Conservation (phyloP, 164 flowering plant species). For the Pachysandra terminalis region DNA sequence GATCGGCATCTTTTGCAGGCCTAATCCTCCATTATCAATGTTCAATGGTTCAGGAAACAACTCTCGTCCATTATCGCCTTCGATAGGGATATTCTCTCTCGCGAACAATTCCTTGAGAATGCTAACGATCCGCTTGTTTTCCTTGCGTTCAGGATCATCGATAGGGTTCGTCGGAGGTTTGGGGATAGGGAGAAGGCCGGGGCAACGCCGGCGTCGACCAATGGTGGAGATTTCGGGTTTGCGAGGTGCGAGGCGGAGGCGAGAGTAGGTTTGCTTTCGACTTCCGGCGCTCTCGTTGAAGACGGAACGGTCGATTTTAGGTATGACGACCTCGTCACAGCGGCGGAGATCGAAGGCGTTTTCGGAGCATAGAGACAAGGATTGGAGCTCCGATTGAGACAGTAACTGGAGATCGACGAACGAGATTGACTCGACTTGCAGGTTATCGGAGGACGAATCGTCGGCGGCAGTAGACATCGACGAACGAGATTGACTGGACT, state of each 20-base stretch:
- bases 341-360: constrained; percentile 29
- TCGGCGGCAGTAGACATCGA: constrained; percentile 45
- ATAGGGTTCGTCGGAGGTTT: background rate
- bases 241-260: constrained; percentile 72
- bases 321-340: constrained; percentile 50
- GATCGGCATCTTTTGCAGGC: too few species aligned
- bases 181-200: constrained; percentile 14
- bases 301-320: constrained; percentile 78
- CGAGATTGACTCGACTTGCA: constrained; percentile 46
- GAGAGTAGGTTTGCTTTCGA: constrained; percentile 85
- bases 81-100: constrained; percentile 2
- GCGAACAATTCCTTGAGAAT: constrained; percentile 46
- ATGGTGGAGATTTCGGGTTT: constrained; percentile 21
- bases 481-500: too few species aligned
- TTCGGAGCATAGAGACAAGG: constrained; percentile 53
- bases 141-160: constrained; percentile 36
- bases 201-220: constrained; percentile 16
- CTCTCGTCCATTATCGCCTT: constrained; percentile 20
- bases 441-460: constrained; percentile 21
- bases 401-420: constrained; percentile 67
- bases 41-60: constrained; percentile 1
- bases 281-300: constrained; percentile 89
- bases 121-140: constrained; percentile 40
- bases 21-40: background rate
- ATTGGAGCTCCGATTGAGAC: constrained; percentile 66